These are phyloP conservation scores for Rhodotorula mucilaginosa DNA, from an alignment of 1,284 basidiomycete species.

Conservation along the genomic window DNA sequence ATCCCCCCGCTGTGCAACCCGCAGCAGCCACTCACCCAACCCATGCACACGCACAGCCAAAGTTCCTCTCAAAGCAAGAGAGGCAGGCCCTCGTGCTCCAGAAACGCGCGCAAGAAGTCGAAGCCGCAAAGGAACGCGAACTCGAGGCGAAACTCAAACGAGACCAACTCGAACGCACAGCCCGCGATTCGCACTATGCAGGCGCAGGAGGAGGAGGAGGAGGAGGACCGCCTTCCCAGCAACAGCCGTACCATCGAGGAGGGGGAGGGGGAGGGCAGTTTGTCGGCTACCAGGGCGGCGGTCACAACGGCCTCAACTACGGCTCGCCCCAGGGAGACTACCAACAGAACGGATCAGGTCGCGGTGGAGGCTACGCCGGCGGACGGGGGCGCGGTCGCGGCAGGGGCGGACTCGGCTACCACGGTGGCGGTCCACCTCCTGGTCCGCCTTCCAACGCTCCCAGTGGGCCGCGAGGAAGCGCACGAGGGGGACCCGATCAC, in stretches of 20 bases:
- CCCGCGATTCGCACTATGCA: slow-evolving; percentile 52
- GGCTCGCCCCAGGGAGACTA: slow-evolving; percentile 7
- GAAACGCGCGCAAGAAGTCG: slow-evolving; percentile 73
- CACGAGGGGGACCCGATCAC: too few species aligned
- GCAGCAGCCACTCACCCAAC: background rate
- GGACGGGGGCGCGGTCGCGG: slow-evolving; percentile 9
- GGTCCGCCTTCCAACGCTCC: too few species aligned
- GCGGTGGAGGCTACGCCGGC: slow-evolving; percentile 2
- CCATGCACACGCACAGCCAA: slow-evolving; percentile 60
- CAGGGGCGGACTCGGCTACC: slow-evolving; percentile 15
- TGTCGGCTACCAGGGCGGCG: slow-evolving; percentile 10
- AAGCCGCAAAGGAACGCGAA: slow-evolving; percentile 62
- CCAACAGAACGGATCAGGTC: background rate
- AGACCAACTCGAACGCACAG: slow-evolving; percentile 68
- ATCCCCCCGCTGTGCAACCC: background rate
- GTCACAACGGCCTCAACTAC: slow-evolving; percentile 5
- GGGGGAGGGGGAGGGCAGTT: slow-evolving; percentile 1
- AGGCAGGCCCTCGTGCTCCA: slow-evolving; percentile 82
- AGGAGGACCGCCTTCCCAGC: background rate
- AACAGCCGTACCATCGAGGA: background rate
- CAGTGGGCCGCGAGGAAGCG: too few species aligned
- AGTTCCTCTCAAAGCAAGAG: slow-evolving; percentile 82
- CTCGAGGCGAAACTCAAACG: slow-evolving; percentile 61
- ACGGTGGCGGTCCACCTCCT: slow-evolving; percentile 3
- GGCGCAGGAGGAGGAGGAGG: background rate